phyloP scores from a whole-genome alignment of 2,329 filamentous ascomycete genomes.

The Coniochaeta prunicola region DNA sequence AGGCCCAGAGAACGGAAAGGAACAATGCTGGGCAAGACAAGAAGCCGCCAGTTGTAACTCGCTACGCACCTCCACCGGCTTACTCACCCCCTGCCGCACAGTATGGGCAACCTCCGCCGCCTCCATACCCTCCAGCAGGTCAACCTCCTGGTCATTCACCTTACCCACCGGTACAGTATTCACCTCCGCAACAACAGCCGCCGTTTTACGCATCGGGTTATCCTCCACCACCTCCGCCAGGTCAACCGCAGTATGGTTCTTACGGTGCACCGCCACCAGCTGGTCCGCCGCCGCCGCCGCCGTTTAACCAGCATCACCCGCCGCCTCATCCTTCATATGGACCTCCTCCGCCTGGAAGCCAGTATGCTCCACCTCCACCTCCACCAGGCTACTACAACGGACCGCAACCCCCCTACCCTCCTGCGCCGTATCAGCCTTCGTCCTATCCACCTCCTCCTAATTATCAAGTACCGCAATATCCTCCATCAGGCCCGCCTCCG shows the following conservation, averaged over 20 bases:
- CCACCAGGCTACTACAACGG: slow-evolving; percentile 15
- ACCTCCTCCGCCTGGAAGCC: slow-evolving; percentile 7
- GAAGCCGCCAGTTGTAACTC: slow-evolving; percentile 28
- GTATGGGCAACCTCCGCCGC: slow-evolving; percentile 15
- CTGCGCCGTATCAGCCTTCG: slow-evolving; percentile 11
- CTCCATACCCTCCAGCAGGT: slow-evolving; percentile 8
- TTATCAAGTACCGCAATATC: neutral
- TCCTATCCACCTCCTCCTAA: slow-evolving; percentile 10
- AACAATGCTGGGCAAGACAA: slow-evolving; percentile 14
- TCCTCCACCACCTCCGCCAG: slow-evolving; percentile 8
- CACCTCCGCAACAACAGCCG: slow-evolving; percentile 3
- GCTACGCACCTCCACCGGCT: slow-evolving; percentile 23
- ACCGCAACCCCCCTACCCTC: slow-evolving; percentile 9
- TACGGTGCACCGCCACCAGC: slow-evolving; percentile 8
- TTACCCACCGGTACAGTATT: slow-evolving; percentile 9
- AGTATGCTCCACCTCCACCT: slow-evolving; percentile 13
- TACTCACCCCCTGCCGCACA: neutral
- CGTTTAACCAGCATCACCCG: slow-evolving; percentile 12
- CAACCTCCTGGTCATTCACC: slow-evolving; percentile 9
- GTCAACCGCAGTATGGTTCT: slow-evolving; percentile 10
- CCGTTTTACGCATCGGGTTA: slow-evolving; percentile 10
- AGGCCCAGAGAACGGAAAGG: slow-evolving; percentile 8
- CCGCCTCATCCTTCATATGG: slow-evolving; percentile 10
- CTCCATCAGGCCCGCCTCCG: neutral
- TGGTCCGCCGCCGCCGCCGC: slow-evolving; percentile 5